phyloP scores from a whole-genome alignment of 352 stramenopile genomes.

The Pythium aristosporum region DNA sequence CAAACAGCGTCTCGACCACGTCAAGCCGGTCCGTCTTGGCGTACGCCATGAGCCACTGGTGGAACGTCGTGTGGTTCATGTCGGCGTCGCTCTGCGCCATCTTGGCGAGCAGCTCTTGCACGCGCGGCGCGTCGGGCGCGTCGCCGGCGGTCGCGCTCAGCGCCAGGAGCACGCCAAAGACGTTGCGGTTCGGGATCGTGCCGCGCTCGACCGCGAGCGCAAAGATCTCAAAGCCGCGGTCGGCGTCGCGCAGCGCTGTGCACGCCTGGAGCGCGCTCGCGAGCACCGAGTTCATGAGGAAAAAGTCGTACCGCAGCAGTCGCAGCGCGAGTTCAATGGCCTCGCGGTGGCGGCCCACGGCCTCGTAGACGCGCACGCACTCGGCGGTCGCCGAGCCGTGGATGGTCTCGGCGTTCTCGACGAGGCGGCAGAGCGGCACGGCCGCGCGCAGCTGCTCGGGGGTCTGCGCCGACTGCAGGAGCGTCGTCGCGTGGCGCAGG shows the following conservation, averaged over 20 bases:
- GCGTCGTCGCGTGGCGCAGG: constrained; percentile 36
- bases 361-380: constrained; percentile 65
- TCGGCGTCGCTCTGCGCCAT: constrained; percentile 50
- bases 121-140: constrained; percentile 26
- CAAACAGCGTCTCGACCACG: constrained; percentile 53
- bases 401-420: constrained; percentile 34
- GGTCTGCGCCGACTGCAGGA: constrained; percentile 53
- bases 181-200: constrained; percentile 64
- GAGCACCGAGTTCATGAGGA: constrained; percentile 63
- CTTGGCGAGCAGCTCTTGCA: constrained; percentile 46
- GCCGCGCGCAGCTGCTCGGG: constrained; percentile 52
- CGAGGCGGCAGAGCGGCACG: constrained; percentile 55
- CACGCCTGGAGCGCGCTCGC: constrained; percentile 61
- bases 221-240: constrained; percentile 65
- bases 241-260: constrained; percentile 40
- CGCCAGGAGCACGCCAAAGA: constrained; percentile 63
- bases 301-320: constrained; percentile 62
- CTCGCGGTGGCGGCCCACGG: constrained; percentile 45
- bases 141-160: constrained; percentile 49
- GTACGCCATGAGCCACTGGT: constrained; percentile 73
- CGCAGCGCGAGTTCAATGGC: constrained; percentile 47
- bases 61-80: constrained; percentile 75
- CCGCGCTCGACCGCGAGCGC: constrained; percentile 46
- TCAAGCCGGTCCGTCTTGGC: constrained; percentile 48
- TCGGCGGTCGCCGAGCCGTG: constrained; percentile 53